Evolutionary conservation across 805 yeast species (phyloP).

Genomic region (Jamesozyma hellenica): DNA sequence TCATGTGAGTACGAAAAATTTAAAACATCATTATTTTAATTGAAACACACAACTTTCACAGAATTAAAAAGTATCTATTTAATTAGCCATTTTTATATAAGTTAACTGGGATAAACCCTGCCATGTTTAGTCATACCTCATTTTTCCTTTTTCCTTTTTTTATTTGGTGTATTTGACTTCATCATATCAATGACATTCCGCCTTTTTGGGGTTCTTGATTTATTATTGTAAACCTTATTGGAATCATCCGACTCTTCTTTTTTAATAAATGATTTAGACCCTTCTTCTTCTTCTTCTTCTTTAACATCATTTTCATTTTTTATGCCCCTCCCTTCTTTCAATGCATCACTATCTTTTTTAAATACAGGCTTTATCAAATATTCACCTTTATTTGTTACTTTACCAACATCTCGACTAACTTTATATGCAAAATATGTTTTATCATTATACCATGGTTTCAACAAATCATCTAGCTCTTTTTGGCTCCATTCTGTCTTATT

Average conservation of each 20-base stretch:
- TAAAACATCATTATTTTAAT: no score
- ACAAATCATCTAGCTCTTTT: slow-evolving; percentile 31
- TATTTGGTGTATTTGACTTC: not conserved
- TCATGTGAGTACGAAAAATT: no score
- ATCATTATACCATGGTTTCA: slow-evolving; percentile 32
- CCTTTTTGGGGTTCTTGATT: not conserved
- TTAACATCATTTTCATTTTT: slow-evolving; percentile 5
- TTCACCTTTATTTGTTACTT: slow-evolving; percentile 37
- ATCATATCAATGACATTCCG: slow-evolving; percentile 1
- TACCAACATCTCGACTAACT: slow-evolving; percentile 59
- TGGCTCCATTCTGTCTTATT: slow-evolving; percentile 31
- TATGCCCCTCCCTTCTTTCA: slow-evolving; percentile 1
- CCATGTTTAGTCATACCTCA: no score
- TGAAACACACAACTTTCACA: no score
- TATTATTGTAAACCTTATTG: not conserved
- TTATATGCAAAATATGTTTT: slow-evolving; percentile 39
- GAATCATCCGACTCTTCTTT: slow-evolving; percentile 4
- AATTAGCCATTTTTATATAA: no score
- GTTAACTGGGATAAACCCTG: no score
- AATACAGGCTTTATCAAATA: slow-evolving; percentile 24
- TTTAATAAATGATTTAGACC: not conserved
- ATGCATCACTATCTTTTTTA: slow-evolving; percentile 1
- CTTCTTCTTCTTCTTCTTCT: not conserved
- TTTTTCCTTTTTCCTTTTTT: not conserved
- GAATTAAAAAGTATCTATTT: no score